phyloP scores from a whole-genome alignment of 2,329 filamentous ascomycete species.

The Diplodia scrobiculata region DNA sequence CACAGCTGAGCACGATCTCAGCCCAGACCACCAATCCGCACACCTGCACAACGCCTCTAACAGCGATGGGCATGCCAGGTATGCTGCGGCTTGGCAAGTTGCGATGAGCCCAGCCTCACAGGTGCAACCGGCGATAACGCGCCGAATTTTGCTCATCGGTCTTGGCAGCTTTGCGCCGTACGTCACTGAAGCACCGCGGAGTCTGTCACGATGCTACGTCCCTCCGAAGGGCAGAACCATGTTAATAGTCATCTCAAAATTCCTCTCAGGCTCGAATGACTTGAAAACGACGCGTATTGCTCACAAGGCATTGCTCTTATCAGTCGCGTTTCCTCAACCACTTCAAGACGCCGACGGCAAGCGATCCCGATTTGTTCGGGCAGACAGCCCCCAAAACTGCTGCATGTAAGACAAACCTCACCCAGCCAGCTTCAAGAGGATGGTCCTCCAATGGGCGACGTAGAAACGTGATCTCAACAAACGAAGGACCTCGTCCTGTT shows the following conservation, averaged over 20 bases:
- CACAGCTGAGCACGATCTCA: not conserved
- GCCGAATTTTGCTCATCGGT: constrained; percentile 11
- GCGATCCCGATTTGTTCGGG: not conserved
- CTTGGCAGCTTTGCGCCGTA: constrained; percentile 1
- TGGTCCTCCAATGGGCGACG: not conserved
- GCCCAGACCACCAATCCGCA: not conserved
- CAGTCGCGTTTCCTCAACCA: not conserved
- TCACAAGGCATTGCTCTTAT: not conserved
- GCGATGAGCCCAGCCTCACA: no score
- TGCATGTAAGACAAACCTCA: not conserved
- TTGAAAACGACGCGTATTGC: not conserved
- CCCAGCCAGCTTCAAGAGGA: not conserved
- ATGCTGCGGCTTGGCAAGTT: not conserved
- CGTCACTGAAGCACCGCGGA: constrained; percentile 5
- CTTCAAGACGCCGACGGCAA: not conserved
- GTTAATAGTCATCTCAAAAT: no score
- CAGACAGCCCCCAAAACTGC: not conserved
- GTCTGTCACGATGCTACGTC: not conserved
- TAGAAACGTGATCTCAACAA: not conserved
- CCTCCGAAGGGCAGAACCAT: not conserved
- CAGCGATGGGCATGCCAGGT: not conserved
- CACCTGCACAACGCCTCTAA: not conserved
- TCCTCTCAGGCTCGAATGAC: not conserved
- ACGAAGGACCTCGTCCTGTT: not conserved
- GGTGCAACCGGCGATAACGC: not conserved